A percentile compares a stretch with the other conserved stretches of the same genome.
phyloP scores from a whole-genome alignment of 345 rosid species.

The Brassica nigra region DNA sequence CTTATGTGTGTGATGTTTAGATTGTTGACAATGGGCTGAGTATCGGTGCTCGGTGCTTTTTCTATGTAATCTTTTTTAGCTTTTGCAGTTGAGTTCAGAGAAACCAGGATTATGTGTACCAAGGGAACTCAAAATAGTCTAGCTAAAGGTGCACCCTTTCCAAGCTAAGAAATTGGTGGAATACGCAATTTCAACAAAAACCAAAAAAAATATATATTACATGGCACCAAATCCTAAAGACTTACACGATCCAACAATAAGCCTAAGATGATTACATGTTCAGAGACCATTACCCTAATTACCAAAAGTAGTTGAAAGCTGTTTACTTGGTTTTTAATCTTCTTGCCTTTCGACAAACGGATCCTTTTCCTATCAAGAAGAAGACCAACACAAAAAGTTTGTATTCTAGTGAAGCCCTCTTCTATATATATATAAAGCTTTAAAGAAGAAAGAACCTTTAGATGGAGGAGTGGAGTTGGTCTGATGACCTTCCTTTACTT shows the following conservation, averaged over 20 bases:
- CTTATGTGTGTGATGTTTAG: slow-evolving; percentile 30
- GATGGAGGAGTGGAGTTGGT: slow-evolving; percentile 3
- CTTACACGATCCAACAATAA: neutral
- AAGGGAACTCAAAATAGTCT: neutral
- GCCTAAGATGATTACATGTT: neutral
- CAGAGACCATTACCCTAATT: neutral
- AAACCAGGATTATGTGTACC: slow-evolving; percentile 23
- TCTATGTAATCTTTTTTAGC: slow-evolving; percentile 15
- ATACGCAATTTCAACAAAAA: neutral
- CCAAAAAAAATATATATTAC: neutral
- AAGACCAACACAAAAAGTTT: neutral
- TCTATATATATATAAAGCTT: neutral
- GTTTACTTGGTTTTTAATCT: slow-evolving; percentile 6
- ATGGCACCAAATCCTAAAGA: neutral
- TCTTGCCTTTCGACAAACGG: slow-evolving; percentile 14
- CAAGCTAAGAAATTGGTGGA: too few species aligned
- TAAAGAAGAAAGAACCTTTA: slow-evolving; percentile 27
- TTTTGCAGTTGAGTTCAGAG: slow-evolving; percentile 9
- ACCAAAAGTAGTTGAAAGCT: neutral
- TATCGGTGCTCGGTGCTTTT: neutral
- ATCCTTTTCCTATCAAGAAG: slow-evolving; percentile 26
- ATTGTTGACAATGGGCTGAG: slow-evolving; percentile 24
- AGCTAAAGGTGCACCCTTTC: too few species aligned
- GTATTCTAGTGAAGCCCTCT: neutral
- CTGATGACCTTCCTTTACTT: slow-evolving; percentile 15